A percentile compares a stretch with the other conserved stretches of the same genome.
These are phyloP conservation scores for Taphrina sp. DNA, from an alignment of 1,139 yeast genomes.

Conservation along the genomic window DNA sequence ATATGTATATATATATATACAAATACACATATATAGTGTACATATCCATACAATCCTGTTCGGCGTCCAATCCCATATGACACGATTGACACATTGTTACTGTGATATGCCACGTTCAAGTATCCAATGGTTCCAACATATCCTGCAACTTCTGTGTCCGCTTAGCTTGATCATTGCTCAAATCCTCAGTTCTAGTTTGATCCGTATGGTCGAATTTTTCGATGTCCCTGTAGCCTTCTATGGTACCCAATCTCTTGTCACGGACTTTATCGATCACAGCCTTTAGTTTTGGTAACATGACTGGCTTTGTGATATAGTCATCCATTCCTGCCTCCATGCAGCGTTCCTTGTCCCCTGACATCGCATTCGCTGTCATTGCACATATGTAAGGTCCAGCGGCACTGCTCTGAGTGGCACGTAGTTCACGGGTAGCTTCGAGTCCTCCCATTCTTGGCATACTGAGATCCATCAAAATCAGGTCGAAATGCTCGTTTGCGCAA, in stretches of 20 bases:
- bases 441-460: slow-evolving; percentile 30
- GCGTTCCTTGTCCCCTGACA: slow-evolving; percentile 79
- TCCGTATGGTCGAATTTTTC: too few species aligned
- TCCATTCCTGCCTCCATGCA: slow-evolving; percentile 86
- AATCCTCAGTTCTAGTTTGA: too few species aligned
- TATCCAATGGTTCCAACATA: too few species aligned
- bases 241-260: slow-evolving; percentile 7
- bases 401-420: slow-evolving; percentile 8
- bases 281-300: slow-evolving; percentile 15
- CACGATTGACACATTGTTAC: too few species aligned
- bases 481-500: slow-evolving; percentile 21
- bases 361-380: slow-evolving; percentile 93
- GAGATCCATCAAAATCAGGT: slow-evolving; percentile 30
- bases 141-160: too few species aligned
- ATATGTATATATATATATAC: too few species aligned
- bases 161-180: too few species aligned
- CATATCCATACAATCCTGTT: too few species aligned
- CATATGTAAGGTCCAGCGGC: slow-evolving; percentile 51
- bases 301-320: slow-evolving; percentile 83
- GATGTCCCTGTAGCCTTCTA: too few species aligned
- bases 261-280: slow-evolving; percentile 17
- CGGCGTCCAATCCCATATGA: too few species aligned
- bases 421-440: slow-evolving; percentile 17
- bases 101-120: too few species aligned
- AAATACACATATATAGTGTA: too few species aligned